Evolutionary conservation across 495 filamentous ascomycete genomes (phyloP), one percentile per base, ranked within the genome.

Genomic region (Thermochaetoides thermophila): DNA sequence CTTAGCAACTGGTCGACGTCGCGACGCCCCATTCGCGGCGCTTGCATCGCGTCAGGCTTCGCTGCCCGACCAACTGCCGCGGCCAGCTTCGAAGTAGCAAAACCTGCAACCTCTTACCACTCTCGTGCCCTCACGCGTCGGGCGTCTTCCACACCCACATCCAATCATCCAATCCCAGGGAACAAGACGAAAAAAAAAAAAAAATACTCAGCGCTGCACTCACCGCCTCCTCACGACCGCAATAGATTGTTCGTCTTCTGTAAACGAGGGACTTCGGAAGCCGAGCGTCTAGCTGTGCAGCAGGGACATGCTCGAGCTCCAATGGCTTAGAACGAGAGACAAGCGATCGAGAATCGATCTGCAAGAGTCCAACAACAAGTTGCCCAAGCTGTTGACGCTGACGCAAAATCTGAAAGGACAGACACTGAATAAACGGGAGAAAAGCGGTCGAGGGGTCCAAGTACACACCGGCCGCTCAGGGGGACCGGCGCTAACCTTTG

Each of bases 21-120:
- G 34, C 33, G 33, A 23, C 28, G 22, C 26, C 17, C 34, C n/a
- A n/a, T n/a, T n/a, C n/a, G n/a, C n/a, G n/a, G n/a, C n/a, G n/a
- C n/a, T n/a, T n/a, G n/a, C n/a, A n/a, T n/a, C n/a, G n/a, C n/a
- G n/a, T n/a, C n/a, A n/a, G n/a, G n/a, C n/a, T n/a, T 43, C 32
- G 44, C 40, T 40, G 41, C 45, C 44, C 35, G 41, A 49, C 35
- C 37, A 35, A 18, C 26, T 36, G 12, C 17, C 24, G 34, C 37
- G 33, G 34, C 24, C 32, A 44, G 36, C 13, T 22, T 18, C 21
- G 27, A 35, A 19, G 7, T 13, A 11, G 11, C 27, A 19, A 27
- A 31, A 17, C 18, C 23, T 9, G 27, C 22, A 21, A 12, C 16
- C n/a, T n/a, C n/a, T n/a, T n/a, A n/a, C n/a, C n/a, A n/a, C n/a